Percentiles rank a stretch among this genome's conserved stretches.
These are phyloP conservation scores for Taiozyma sp. DNA, from an alignment of 1,139 yeast species.

Conservation along the genomic window DNA sequence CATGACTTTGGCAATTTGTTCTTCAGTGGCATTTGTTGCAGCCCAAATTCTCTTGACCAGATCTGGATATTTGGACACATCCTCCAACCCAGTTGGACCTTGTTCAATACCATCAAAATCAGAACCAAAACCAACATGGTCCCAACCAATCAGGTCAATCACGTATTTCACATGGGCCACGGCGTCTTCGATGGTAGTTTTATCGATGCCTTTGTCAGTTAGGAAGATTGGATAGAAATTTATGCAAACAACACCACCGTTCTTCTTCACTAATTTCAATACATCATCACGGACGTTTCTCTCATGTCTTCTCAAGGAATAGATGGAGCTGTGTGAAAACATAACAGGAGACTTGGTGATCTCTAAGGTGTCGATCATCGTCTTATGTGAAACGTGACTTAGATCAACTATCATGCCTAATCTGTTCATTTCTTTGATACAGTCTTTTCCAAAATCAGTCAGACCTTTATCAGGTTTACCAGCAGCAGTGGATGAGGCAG, in stretches of 20 bases:
- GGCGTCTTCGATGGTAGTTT: constrained; percentile 42
- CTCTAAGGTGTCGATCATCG: constrained; percentile 43
- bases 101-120: constrained; percentile 50
- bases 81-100: constrained; percentile 47
- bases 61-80: constrained; percentile 51
- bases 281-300: constrained; percentile 51
- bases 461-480: constrained; percentile 44
- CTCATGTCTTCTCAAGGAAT: constrained; percentile 34
- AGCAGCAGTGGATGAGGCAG: constrained; percentile 41
- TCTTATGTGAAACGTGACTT: constrained; percentile 46
- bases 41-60: constrained; percentile 38
- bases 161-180: constrained; percentile 42
- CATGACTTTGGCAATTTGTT: constrained; percentile 39
- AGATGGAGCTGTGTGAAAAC: constrained; percentile 47
- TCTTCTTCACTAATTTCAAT: constrained; percentile 32
- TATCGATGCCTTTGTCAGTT: constrained; percentile 21
- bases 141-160: constrained; percentile 46
- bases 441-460: constrained; percentile 36
- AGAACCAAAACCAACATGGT: constrained; percentile 49
- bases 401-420: constrained; percentile 51
- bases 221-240: constrained; percentile 44
- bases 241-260: constrained; percentile 46
- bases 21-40: constrained; percentile 36
- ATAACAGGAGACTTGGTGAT: constrained; percentile 44
- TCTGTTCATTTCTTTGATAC: constrained; percentile 45